Evolutionary conservation across 2,329 filamentous ascomycete genomes (phyloP).

Genomic region (Ophiosphaerella narmari): DNA sequence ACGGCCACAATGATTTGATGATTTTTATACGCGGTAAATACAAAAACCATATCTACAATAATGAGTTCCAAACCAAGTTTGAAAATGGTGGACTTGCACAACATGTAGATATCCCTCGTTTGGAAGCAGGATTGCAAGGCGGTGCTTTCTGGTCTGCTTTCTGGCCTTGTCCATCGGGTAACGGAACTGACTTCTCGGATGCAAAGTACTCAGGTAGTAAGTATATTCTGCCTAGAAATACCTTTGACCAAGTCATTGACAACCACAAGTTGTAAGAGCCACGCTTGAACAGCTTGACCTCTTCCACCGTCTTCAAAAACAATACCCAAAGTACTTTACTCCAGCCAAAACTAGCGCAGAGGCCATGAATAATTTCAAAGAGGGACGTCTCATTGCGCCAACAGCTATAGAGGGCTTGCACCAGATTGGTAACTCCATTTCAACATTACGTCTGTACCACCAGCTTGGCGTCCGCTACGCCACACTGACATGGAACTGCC

Average conservation of each 20-base stretch:
- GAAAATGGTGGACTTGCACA: slow-evolving; percentile 67
- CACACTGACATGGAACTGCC: slow-evolving; percentile 91
- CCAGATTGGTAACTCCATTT: slow-evolving; percentile 84
- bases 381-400: slow-evolving; percentile 43
- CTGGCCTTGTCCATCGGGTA: slow-evolving; percentile 68
- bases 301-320: slow-evolving; percentile 64
- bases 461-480: slow-evolving; percentile 82
- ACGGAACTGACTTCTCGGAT: slow-evolving; percentile 75
- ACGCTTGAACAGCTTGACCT: slow-evolving; percentile 79
- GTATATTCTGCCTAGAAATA: slow-evolving; percentile 20
- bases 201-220: slow-evolving; percentile 70
- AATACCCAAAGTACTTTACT: slow-evolving; percentile 73
- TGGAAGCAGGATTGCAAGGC: slow-evolving; percentile 72
- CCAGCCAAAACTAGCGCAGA: slow-evolving; percentile 62
- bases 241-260: slow-evolving; percentile 6
- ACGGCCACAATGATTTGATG: slow-evolving; percentile 89
- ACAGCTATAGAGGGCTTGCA: slow-evolving; percentile 69
- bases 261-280: slow-evolving; percentile 60
- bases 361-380: slow-evolving; percentile 60
- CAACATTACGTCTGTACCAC: slow-evolving; percentile 76
- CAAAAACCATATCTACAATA: slow-evolving; percentile 74
- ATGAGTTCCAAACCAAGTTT: slow-evolving; percentile 76
- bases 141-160: slow-evolving; percentile 95
- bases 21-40: slow-evolving; percentile 70
- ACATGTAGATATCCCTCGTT: slow-evolving; percentile 80